Conservation (phyloP, 495 filamentous ascomycete species). For the Xylaria cubensis region DNA sequence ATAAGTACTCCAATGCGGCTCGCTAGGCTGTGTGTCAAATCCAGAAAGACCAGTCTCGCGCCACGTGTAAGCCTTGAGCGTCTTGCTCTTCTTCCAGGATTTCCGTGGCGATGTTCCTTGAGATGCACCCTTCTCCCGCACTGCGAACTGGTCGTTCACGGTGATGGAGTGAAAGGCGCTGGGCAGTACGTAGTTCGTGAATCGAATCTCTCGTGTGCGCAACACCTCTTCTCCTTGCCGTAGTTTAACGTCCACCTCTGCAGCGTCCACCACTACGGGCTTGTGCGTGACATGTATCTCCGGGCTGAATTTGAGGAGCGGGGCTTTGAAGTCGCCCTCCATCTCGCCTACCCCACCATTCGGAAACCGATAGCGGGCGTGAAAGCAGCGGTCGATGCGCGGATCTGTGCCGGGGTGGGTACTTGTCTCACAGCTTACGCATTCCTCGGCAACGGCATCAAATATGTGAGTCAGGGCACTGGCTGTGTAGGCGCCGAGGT, state of each 20-base stretch:
- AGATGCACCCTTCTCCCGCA: constrained; percentile 41
- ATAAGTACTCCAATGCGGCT: constrained; percentile 59
- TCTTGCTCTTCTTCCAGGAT: constrained; percentile 50
- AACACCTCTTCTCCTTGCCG: constrained; percentile 45
- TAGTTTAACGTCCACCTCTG: constrained; percentile 41
- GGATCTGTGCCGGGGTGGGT: constrained; percentile 37
- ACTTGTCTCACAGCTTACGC: constrained; percentile 43
- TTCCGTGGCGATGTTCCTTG: constrained; percentile 40
- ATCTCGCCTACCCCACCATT: constrained; percentile 51
- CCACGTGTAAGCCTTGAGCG: constrained; percentile 56
- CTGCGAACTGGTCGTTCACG: constrained; percentile 51
- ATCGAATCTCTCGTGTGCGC: constrained; percentile 49
- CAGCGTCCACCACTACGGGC: constrained; percentile 38
- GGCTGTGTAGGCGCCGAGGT: constrained; percentile 60
- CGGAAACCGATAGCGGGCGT: constrained; percentile 51
- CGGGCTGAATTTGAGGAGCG: constrained; percentile 39
- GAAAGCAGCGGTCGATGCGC: constrained; percentile 49
- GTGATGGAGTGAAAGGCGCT: constrained; percentile 59
- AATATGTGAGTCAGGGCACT: constrained; percentile 51
- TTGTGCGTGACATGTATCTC: constrained; percentile 50
- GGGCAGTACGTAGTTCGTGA: constrained; percentile 50
- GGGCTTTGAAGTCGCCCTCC: constrained; percentile 43
- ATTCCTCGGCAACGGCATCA: constrained; percentile 44
- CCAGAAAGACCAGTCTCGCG: constrained; percentile 38
- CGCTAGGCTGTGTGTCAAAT: constrained; percentile 38